Evolutionary conservation across 495 filamentous ascomycete genomes (phyloP).

Genomic region (Parathielavia hyrcaniae): DNA sequence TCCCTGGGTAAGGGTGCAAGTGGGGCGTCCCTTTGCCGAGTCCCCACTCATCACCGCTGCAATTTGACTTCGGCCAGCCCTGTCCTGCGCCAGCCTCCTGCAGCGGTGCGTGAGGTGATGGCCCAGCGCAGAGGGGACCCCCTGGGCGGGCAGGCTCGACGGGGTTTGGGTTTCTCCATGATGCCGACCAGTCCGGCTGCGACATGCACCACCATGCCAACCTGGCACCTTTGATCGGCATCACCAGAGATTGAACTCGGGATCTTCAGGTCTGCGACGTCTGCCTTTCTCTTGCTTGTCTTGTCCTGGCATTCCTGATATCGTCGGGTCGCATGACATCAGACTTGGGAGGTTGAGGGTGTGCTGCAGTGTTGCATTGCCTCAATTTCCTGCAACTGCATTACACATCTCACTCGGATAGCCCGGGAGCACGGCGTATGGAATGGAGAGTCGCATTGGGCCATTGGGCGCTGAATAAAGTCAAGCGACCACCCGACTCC

Average conservation of each 20-base stretch:
- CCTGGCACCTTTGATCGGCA: neutral
- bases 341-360: too few species aligned
- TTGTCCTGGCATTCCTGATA: too few species aligned
- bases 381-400: too few species aligned
- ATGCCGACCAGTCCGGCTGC: slow-evolving; percentile 16
- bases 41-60: slow-evolving; percentile 5
- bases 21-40: neutral
- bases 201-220: neutral
- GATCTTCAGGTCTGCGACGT: neutral
- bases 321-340: too few species aligned
- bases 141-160: too few species aligned
- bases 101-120: neutral
- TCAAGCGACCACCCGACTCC: too few species aligned
- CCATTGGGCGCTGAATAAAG: too few species aligned
- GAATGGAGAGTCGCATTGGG: too few species aligned
- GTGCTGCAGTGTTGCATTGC: too few species aligned
- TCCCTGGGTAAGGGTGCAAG: neutral
- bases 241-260: neutral
- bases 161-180: neutral
- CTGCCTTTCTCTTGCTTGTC: too few species aligned
- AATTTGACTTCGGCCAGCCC: slow-evolving; percentile 15
- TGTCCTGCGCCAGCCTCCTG: neutral
- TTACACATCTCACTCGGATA: too few species aligned
- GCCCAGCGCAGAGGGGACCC: neutral
- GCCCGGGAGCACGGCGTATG: too few species aligned